Percentiles rank a stretch among this genome's conserved stretches.
phyloP scores from a whole-genome alignment of 768 basidiomycete species.

The Trametes villosa region DNA sequence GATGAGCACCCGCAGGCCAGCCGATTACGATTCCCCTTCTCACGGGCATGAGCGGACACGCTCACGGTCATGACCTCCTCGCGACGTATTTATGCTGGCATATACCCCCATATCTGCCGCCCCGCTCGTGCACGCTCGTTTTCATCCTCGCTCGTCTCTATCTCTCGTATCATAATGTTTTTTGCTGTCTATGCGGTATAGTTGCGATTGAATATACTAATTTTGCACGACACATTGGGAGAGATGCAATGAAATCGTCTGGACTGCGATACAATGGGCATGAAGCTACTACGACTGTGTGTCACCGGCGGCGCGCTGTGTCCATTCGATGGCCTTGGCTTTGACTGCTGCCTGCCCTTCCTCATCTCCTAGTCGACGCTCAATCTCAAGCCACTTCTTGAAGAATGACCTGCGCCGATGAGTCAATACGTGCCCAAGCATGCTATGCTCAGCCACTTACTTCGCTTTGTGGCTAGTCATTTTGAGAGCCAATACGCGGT shows the following conservation, averaged over 20 bases:
- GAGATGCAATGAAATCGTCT: slow-evolving; percentile 11
- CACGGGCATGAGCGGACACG: slow-evolving; percentile 60
- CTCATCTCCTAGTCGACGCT: slow-evolving; percentile 63
- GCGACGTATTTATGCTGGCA: slow-evolving; percentile 39
- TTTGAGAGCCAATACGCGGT: slow-evolving; percentile 79
- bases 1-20: slow-evolving; percentile 70
- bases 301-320: slow-evolving; percentile 57
- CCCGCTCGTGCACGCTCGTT: slow-evolving; percentile 52
- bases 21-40: slow-evolving; percentile 69
- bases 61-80: slow-evolving; percentile 51
- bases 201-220: slow-evolving; percentile 31
- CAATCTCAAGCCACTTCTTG: slow-evolving; percentile 96
- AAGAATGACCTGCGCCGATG: slow-evolving; percentile 74
- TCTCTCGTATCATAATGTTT: slow-evolving; percentile 29
- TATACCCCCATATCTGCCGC: slow-evolving; percentile 51
- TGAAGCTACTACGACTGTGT: slow-evolving; percentile 39
- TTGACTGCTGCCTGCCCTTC: slow-evolving; percentile 83
- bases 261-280: not conserved
- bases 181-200: slow-evolving; percentile 40
- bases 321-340: slow-evolving; percentile 91
- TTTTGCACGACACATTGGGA: slow-evolving; percentile 11
- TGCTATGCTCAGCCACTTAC: slow-evolving; percentile 48
- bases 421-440: not conserved
- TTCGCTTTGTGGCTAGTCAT: slow-evolving; percentile 96
- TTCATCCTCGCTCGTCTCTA: slow-evolving; percentile 20